Conservation (phyloP, 495 filamentous ascomycete species). For the Penicillium ochrochloron region DNA sequence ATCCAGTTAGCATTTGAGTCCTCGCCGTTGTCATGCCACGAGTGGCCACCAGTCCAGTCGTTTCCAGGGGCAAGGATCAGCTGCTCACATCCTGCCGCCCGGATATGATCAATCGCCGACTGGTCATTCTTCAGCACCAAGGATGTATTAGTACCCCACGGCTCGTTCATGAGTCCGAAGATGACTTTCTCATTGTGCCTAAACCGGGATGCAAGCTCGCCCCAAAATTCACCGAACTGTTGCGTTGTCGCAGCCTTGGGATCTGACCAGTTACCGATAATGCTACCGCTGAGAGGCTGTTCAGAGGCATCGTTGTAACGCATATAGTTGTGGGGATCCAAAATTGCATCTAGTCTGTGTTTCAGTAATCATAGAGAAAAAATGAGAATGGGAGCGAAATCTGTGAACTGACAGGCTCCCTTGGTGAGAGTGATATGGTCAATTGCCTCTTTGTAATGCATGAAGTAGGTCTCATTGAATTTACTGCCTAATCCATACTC, state of each 20-base stretch:
- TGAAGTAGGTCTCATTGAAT: not conserved
- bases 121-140: not conserved
- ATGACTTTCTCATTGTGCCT: slow-evolving; percentile 4
- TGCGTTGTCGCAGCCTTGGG: slow-evolving; percentile 1
- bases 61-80: not conserved
- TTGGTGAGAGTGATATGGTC: not conserved
- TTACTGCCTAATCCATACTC: not conserved
- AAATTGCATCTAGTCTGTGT: not conserved
- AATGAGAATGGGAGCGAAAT: not conserved
- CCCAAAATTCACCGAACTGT: not conserved
- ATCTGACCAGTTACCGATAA: slow-evolving; percentile 1
- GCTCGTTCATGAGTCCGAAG: slow-evolving; percentile 2
- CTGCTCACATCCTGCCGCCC: not conserved
- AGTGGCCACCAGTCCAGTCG: not conserved
- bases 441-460: not conserved
- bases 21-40: not conserved
- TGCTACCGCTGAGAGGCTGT: not conserved
- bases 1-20: not conserved
- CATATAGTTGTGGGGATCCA: not conserved
- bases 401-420: not conserved
- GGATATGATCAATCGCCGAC: not conserved
- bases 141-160: not conserved
- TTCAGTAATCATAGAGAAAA: not conserved
- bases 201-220: slow-evolving; percentile 1
- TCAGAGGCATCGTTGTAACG: not conserved